Conservation (phyloP, 2,329 filamentous ascomycete species). For the Colletotrichum eleusines region DNA sequence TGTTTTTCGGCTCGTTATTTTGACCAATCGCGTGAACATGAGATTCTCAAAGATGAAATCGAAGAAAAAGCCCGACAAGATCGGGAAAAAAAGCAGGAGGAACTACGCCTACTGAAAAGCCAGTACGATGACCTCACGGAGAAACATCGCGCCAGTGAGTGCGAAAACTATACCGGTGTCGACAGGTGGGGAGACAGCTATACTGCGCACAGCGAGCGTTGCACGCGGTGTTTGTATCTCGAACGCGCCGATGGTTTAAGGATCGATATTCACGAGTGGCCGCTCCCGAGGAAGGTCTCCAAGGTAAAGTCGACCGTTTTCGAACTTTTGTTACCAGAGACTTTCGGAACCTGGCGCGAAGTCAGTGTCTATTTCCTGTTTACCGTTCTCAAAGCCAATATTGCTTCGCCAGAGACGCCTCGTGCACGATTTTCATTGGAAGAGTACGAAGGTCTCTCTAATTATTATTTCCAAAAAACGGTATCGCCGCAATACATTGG, state of each 20-base stretch:
- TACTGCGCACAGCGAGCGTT: slow-evolving; percentile 43
- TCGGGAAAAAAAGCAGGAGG: slow-evolving; percentile 48
- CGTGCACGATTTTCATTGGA: neutral
- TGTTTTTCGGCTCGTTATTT: slow-evolving; percentile 64
- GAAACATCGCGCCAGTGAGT: slow-evolving; percentile 13
- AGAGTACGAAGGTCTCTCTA: neutral
- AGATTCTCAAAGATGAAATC: neutral
- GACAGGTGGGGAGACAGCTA: neutral
- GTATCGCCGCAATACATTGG: slow-evolving; percentile 41
- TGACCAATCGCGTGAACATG: slow-evolving; percentile 51
- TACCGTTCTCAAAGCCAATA: slow-evolving; percentile 51
- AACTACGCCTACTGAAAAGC: slow-evolving; percentile 48
- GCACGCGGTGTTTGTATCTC: slow-evolving; percentile 52
- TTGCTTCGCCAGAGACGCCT: neutral
- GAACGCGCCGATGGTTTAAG: slow-evolving; percentile 51
- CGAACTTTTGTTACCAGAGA: slow-evolving; percentile 59
- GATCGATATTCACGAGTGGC: slow-evolving; percentile 68
- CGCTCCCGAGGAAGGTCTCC: slow-evolving; percentile 54
- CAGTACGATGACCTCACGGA: slow-evolving; percentile 48
- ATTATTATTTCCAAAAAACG: neutral
- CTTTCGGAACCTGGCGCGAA: slow-evolving; percentile 63
- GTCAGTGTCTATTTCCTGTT: slow-evolving; percentile 56
- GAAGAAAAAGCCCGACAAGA: slow-evolving; percentile 47
- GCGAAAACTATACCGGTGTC: neutral
- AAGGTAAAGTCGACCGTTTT: slow-evolving; percentile 63